These are phyloP conservation scores for Hanseniaspora clermontiae DNA, from an alignment of 805 yeast genomes.

Conservation along the genomic window DNA sequence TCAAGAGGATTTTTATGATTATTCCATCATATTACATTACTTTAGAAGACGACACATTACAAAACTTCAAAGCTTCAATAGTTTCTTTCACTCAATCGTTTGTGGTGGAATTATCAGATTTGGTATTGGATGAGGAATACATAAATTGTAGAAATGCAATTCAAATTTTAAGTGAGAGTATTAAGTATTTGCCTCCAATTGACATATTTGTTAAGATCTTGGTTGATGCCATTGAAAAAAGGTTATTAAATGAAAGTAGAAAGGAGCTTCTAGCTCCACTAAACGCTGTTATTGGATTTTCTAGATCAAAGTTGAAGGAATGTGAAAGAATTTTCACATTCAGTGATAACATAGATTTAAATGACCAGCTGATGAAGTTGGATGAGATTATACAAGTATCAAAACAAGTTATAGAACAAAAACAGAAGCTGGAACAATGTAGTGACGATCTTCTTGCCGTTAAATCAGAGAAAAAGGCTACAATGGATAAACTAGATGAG, in stretches of 20 bases:
- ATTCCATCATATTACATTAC: not conserved
- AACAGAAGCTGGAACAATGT: not conserved
- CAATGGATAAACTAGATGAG: not conserved
- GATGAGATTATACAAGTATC: not conserved
- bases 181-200: not conserved
- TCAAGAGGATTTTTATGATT: slow-evolving; percentile 20
- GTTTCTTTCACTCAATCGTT: not conserved
- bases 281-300: slow-evolving; percentile 4
- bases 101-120: not conserved
- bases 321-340: not conserved
- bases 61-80: not conserved
- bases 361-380: slow-evolving; percentile 14
- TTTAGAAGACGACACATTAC: not conserved
- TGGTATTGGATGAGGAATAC: slow-evolving; percentile 5
- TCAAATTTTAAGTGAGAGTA: slow-evolving; percentile 1
- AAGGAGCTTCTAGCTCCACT: slow-evolving; percentile 8
- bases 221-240: not conserved
- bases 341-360: not conserved
- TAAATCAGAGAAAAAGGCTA: slow-evolving; percentile 10
- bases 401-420: not conserved
- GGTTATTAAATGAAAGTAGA: not conserved
- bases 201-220: slow-evolving; percentile 4
- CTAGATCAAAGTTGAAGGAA: not conserved
- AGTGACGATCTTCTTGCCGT: slow-evolving; percentile 10
- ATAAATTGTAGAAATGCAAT: slow-evolving; percentile 6